Conservation (phyloP, 2,329 filamentous ascomycete species). For the Kalmusia sp. region DNA sequence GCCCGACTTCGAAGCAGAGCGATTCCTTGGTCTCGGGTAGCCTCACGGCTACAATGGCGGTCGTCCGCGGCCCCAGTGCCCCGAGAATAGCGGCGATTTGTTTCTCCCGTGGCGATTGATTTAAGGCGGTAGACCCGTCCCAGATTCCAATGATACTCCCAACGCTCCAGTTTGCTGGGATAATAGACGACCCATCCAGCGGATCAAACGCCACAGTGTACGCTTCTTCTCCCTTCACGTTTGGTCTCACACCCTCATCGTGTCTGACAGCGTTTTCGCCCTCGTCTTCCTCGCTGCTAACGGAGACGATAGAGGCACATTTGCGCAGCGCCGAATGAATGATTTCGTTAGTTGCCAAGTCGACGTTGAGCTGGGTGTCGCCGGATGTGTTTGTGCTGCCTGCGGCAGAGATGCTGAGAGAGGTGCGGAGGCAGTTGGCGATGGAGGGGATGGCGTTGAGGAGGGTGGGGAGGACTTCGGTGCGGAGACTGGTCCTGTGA, state of each 20-base stretch:
- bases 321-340: slow-evolving; percentile 63
- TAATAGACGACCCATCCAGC: slow-evolving; percentile 68
- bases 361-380: slow-evolving; percentile 64
- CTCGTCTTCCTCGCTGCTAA: slow-evolving; percentile 69
- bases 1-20: slow-evolving; percentile 61
- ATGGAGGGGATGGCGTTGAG: slow-evolving; percentile 4
- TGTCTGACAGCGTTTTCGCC: slow-evolving; percentile 51
- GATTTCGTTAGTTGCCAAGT: slow-evolving; percentile 63
- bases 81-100: slow-evolving; percentile 45
- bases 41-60: slow-evolving; percentile 62
- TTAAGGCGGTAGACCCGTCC: slow-evolving; percentile 34
- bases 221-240: slow-evolving; percentile 37
- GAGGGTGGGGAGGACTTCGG: slow-evolving; percentile 10
- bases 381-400: slow-evolving; percentile 61
- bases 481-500: slow-evolving; percentile 5
- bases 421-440: slow-evolving; percentile 8
- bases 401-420: slow-evolving; percentile 22
- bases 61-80: slow-evolving; percentile 42
- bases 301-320: slow-evolving; percentile 61
- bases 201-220: slow-evolving; percentile 70
- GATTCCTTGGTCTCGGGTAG: slow-evolving; percentile 47
- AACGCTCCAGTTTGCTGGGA: slow-evolving; percentile 47
- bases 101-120: slow-evolving; percentile 21
- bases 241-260: neutral
- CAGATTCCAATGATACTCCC: slow-evolving; percentile 68